Conservation (phyloP, 257 asterid genomes). For the Petunia secreta region DNA sequence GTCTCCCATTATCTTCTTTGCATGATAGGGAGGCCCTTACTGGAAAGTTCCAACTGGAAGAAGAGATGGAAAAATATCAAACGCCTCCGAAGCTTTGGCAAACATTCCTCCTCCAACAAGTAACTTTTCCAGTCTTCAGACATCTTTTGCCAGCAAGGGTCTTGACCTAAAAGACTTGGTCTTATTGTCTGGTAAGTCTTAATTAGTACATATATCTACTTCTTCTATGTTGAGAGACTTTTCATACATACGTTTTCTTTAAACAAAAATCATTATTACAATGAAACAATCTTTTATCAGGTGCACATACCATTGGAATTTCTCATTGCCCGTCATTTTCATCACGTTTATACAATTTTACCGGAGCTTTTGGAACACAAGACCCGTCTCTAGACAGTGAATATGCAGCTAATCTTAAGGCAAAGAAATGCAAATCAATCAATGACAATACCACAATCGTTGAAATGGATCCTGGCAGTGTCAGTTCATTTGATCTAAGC, state of each 20-base stretch:
- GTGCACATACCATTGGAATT: conserved; percentile 65
- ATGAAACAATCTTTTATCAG: conserved; percentile 26
- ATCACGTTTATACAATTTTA: conserved; percentile 53
- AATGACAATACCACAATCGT: conserved; percentile 34
- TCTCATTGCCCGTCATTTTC: conserved; percentile 57
- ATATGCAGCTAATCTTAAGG: conserved; percentile 33
- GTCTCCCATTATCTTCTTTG: not conserved
- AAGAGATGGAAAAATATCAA: conserved; percentile 43
- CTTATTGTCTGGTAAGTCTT: conserved; percentile 41
- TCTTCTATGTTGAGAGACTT: not conserved
- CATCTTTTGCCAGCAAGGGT: conserved; percentile 48
- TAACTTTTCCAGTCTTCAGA: conserved; percentile 50
- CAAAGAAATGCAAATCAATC: conserved; percentile 13
- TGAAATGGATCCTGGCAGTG: conserved; percentile 52
- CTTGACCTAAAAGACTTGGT: conserved; percentile 55
- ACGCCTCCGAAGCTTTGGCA: conserved; percentile 34
- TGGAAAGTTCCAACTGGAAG: conserved; percentile 47
- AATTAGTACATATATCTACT: not conserved
- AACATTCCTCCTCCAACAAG: conserved; percentile 64
- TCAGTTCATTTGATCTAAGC: conserved; percentile 38
- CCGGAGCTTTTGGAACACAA: conserved; percentile 43
- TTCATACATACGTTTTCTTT: not conserved
- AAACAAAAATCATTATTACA: not conserved
- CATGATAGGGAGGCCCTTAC: conserved; percentile 33
- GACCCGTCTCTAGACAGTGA: conserved; percentile 49